Conservation (phyloP, 2,329 filamentous ascomycete species). For the Colletotrichum simmondsii region DNA sequence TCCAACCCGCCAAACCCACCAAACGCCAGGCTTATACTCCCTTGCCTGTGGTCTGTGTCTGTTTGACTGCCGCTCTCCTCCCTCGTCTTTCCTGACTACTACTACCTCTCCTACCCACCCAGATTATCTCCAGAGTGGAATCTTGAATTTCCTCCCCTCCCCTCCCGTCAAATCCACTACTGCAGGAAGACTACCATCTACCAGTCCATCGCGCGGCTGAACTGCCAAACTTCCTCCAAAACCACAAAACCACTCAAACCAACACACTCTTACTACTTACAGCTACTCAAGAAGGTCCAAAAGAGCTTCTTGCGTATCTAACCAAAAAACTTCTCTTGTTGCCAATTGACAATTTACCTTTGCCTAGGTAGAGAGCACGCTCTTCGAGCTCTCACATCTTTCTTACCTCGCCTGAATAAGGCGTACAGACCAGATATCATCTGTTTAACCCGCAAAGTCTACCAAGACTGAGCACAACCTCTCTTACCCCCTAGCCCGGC, state of each 20-base stretch:
- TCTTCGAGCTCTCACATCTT: conserved; percentile 16
- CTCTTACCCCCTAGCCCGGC: conserved; percentile 70
- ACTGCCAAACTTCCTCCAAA: background rate
- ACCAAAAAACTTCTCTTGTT: conserved; percentile 1
- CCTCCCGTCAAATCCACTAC: conserved; percentile 32
- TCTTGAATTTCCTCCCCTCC: conserved; percentile 35
- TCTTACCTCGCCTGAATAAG: conserved; percentile 45
- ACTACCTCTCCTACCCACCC: conserved; percentile 32
- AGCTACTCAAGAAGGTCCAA: conserved; percentile 11
- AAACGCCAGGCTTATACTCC: conserved; percentile 27
- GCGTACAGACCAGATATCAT: conserved; percentile 38
- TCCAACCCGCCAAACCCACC: conserved; percentile 5
- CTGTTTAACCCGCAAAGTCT: conserved; percentile 47
- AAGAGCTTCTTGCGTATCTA: conserved; percentile 22
- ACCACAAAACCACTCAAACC: background rate
- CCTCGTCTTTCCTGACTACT: conserved; percentile 3
- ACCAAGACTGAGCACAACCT: conserved; percentile 60
- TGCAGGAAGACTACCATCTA: conserved; percentile 29
- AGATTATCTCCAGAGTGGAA: conserved; percentile 32
- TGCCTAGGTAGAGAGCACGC: conserved; percentile 34
- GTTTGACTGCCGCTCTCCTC: conserved; percentile 11
- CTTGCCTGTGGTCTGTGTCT: conserved; percentile 4
- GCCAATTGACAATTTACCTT: conserved; percentile 34
- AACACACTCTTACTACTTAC: background rate
- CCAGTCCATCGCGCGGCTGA: conserved; percentile 22